Percentiles rank a stretch among this genome's conserved stretches.
Evolutionary conservation across 768 basidiomycete species (phyloP).

Genomic region (Sporobolomyces phaffii): DNA sequence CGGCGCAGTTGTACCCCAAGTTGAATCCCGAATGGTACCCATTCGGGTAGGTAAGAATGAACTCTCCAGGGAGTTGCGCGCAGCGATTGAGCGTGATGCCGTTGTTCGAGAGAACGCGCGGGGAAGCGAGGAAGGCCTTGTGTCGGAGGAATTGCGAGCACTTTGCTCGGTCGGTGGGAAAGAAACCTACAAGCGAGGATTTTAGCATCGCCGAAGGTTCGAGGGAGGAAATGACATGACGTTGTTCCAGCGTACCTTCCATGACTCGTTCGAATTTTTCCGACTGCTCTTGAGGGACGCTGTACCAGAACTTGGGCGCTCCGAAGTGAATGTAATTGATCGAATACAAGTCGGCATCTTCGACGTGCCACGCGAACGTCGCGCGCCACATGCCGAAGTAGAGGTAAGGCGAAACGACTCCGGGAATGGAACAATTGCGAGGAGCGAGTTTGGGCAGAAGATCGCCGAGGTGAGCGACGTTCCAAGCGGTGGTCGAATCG

Average conservation of each 20-base stretch:
- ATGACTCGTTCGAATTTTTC: conserved; percentile 79
- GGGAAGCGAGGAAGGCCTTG: conserved; percentile 91
- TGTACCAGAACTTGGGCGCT: conserved; percentile 91
- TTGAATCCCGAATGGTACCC: conserved; percentile 98
- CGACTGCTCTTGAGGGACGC: conserved; percentile 80
- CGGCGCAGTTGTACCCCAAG: conserved; percentile 90
- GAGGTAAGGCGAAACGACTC: conserved; percentile 93
- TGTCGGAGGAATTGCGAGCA: conserved; percentile 94
- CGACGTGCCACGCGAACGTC: conserved; percentile 98
- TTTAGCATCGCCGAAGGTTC: not conserved
- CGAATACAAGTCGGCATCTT: conserved; percentile 98
- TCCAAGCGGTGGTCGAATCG: conserved; percentile 79
- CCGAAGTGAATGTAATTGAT: conserved; percentile 99
- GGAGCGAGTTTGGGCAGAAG: conserved; percentile 74
- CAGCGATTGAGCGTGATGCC: conserved; percentile 74
- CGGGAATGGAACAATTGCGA: conserved; percentile 68
- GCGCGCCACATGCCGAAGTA: conserved; percentile 99
- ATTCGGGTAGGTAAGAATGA: conserved; percentile 87
- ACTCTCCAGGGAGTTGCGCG: conserved; percentile 90
- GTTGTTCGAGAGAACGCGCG: conserved; percentile 68
- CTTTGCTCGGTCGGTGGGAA: conserved; percentile 73
- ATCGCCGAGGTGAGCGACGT: conserved; percentile 85
- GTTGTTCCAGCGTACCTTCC: too few species aligned
- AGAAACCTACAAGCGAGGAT: conserved; percentile 51
- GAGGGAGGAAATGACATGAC: conserved; percentile 34